Conservation (phyloP, 768 basidiomycete genomes). For the Cystobasidium ongulense region DNA sequence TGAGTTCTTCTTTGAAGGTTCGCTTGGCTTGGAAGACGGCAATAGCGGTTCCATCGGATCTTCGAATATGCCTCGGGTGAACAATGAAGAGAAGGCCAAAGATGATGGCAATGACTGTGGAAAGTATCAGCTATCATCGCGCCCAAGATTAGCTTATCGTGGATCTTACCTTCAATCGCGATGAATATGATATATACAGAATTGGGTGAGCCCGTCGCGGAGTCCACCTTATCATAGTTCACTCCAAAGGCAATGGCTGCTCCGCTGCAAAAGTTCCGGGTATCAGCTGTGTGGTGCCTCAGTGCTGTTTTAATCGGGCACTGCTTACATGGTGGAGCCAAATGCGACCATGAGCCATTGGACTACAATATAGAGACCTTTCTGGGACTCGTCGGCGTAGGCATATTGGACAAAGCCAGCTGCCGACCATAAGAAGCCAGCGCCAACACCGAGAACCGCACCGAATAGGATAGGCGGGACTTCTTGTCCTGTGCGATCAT, state of each 20-base stretch:
- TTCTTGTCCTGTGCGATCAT: constrained; percentile 22
- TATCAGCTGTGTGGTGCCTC: background rate
- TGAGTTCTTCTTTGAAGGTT: constrained; percentile 12
- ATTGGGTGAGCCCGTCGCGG: constrained; percentile 9
- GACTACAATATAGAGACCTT: constrained; percentile 11
- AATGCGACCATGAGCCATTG: constrained; percentile 22
- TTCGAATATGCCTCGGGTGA: constrained; percentile 15
- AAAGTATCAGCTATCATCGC: background rate
- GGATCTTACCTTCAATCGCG: constrained; percentile 4
- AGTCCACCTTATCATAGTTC: constrained; percentile 7
- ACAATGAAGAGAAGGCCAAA: constrained; percentile 11
- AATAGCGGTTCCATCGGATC: constrained; percentile 19
- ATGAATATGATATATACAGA: constrained; percentile 19
- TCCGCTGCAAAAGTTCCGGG: background rate
- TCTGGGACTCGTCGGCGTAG: constrained; percentile 15
- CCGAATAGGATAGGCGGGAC: constrained; percentile 23
- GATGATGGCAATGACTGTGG: constrained; percentile 6
- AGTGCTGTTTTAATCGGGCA: too few species aligned
- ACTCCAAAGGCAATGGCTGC: constrained; percentile 22
- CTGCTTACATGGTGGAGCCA: constrained; percentile 3
- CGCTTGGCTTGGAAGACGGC: constrained; percentile 20
- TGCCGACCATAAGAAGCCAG: constrained; percentile 5
- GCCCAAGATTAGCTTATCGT: background rate
- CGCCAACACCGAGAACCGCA: constrained; percentile 17
- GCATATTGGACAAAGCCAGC: constrained; percentile 21